These are phyloP conservation scores for Colletotrichum kahawae DNA, from an alignment of 2,329 filamentous ascomycete species.

Conservation along the genomic window DNA sequence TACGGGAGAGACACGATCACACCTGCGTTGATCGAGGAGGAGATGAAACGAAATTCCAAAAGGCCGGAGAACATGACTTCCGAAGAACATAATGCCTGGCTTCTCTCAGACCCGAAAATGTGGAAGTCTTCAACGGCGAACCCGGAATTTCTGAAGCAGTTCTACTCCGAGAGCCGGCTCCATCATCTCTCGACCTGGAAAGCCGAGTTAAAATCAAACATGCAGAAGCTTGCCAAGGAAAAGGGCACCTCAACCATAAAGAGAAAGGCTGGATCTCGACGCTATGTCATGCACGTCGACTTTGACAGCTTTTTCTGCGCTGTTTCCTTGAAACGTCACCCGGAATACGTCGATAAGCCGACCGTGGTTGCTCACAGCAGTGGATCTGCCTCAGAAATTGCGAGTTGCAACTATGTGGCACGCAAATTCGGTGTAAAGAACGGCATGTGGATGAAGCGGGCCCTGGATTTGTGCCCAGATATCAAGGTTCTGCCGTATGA, in stretches of 20 bases:
- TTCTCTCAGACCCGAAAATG: slow-evolving; percentile 84
- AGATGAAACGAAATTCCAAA: slow-evolving; percentile 14
- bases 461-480: slow-evolving; percentile 80
- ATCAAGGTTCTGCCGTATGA: slow-evolving; percentile 94
- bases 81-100: slow-evolving; percentile 88
- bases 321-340: slow-evolving; percentile 79
- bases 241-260: slow-evolving; percentile 56
- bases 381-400: slow-evolving; percentile 90
- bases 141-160: slow-evolving; percentile 91
- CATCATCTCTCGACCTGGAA: slow-evolving; percentile 98
- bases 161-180: slow-evolving; percentile 91
- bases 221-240: slow-evolving; percentile 81
- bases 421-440: slow-evolving; percentile 89
- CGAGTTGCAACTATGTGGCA: slow-evolving; percentile 95
- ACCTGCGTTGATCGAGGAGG: neutral
- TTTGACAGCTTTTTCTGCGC: slow-evolving; percentile 99
- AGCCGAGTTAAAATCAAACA: slow-evolving; percentile 85
- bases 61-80: slow-evolving; percentile 74
- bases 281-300: slow-evolving; percentile 94
- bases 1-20: neutral
- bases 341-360: slow-evolving; percentile 79
- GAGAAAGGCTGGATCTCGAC: slow-evolving; percentile 65
- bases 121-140: slow-evolving; percentile 91
- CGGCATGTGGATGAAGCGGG: slow-evolving; percentile 99
- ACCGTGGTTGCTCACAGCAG: slow-evolving; percentile 87